A percentile compares a stretch with the other conserved stretches of the same genome.
Conservation (phyloP, 2,329 filamentous ascomycete genomes). For the Aspergillus jensenii region DNA sequence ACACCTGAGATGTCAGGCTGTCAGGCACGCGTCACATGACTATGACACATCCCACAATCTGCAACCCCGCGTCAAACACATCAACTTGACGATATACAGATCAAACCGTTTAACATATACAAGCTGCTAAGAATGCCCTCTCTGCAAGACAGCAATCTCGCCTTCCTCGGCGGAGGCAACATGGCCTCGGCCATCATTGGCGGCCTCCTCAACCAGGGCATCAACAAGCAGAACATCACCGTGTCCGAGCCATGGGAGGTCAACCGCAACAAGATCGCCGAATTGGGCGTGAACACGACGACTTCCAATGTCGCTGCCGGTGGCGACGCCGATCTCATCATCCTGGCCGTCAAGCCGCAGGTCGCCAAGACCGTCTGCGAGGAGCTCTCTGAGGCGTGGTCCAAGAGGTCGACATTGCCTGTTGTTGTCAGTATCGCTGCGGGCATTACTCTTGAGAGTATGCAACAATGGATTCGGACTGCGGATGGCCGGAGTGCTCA, state of each 20-base stretch:
- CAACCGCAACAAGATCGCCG: constrained; percentile 35
- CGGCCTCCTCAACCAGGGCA: constrained; percentile 29
- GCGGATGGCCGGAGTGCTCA: constrained; percentile 25
- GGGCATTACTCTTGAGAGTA: constrained; percentile 32
- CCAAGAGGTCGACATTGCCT: constrained; percentile 23
- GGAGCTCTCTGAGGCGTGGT: constrained; percentile 31
- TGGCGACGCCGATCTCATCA: constrained; percentile 29
- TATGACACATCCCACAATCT: no score
- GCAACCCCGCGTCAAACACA: neutral
- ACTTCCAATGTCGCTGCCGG: constrained; percentile 30
- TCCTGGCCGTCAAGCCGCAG: constrained; percentile 37
- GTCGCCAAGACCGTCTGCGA: constrained; percentile 33
- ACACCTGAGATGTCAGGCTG: neutral
- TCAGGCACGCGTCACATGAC: neutral
- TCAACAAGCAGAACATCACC: constrained; percentile 31
- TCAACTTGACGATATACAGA: no score
- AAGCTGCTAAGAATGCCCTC: constrained; percentile 4
- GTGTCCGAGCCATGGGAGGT: constrained; percentile 38
- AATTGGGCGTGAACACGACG: constrained; percentile 30
- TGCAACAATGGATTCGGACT: constrained; percentile 30
- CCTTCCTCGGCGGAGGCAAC: constrained; percentile 39
- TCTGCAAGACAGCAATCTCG: constrained; percentile 33
- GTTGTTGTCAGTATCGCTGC: constrained; percentile 36
- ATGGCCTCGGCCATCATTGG: constrained; percentile 39
- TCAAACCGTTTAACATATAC: no score